Conservation (phyloP, 2,329 filamentous ascomycete species). For the Ustilaginoidea virens region DNA sequence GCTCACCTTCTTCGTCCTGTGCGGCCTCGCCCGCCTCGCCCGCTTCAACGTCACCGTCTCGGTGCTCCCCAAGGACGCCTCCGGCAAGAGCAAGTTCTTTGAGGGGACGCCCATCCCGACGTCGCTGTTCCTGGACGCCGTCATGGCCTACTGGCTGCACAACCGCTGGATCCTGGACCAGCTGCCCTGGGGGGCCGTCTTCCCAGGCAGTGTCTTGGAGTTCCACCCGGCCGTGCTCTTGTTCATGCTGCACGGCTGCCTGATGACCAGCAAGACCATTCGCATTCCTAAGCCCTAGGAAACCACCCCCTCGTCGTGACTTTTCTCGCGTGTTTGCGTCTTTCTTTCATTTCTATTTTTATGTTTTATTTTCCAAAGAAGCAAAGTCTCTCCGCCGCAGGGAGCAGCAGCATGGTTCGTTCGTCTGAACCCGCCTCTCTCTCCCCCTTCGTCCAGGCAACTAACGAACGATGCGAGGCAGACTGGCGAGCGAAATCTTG, state of each 20-base stretch:
- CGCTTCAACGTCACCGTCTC: conserved; percentile 95
- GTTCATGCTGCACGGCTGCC: conserved; percentile 77
- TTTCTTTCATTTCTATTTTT: background rate
- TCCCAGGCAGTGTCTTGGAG: conserved; percentile 54
- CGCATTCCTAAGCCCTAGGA: conserved; percentile 75
- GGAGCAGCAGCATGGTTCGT: no score
- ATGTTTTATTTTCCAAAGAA: background rate
- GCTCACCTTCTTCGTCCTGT: conserved; percentile 82
- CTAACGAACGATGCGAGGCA: no score
- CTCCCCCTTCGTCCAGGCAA: no score
- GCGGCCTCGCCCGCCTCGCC: conserved; percentile 81
- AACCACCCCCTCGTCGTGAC: background rate
- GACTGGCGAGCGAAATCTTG: no score
- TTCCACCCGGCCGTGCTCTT: conserved; percentile 70
- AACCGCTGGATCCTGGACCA: conserved; percentile 65
- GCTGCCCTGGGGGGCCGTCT: conserved; percentile 61
- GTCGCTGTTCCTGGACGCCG: conserved; percentile 58
- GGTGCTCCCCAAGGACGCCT: conserved; percentile 77
- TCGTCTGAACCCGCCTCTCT: no score
- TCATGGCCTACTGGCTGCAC: conserved; percentile 84
- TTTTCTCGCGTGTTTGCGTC: background rate
- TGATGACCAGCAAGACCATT: conserved; percentile 92
- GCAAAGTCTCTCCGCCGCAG: no score
- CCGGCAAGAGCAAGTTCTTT: conserved; percentile 87
- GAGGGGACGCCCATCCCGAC: conserved; percentile 95